Conservation (phyloP, 305 asterid genomes). For the Fraxinus xanthoxyloides region DNA sequence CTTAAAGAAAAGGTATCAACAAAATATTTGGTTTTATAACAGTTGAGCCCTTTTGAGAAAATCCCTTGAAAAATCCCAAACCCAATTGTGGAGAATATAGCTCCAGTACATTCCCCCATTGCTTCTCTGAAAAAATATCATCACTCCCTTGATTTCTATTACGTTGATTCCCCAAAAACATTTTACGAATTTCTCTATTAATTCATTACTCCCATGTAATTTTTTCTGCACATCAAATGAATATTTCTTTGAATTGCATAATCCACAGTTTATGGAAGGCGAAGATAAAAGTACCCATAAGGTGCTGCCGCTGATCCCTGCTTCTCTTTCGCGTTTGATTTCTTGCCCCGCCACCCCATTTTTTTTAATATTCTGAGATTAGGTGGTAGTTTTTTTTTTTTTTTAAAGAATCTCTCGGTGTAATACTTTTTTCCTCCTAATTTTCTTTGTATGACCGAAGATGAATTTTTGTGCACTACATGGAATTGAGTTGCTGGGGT, state of each 20-base stretch:
- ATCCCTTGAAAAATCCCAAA: background rate
- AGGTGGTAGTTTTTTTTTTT: background rate
- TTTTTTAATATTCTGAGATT: background rate
- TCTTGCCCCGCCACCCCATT: too few species aligned
- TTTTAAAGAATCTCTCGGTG: background rate
- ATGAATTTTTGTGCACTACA: background rate
- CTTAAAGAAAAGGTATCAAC: background rate
- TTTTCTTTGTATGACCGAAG: background rate
- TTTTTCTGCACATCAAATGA: slow-evolving; percentile 24
- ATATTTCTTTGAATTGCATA: slow-evolving; percentile 20
- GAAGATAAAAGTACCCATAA: slow-evolving; percentile 17
- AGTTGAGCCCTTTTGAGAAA: background rate
- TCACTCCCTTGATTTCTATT: background rate
- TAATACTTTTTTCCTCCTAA: background rate
- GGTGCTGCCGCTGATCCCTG: slow-evolving; percentile 9
- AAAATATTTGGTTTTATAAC: background rate
- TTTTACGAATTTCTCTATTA: background rate
- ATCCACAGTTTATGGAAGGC: slow-evolving; percentile 29
- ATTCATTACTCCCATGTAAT: background rate
- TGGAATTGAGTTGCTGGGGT: background rate
- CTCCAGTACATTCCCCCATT: slow-evolving; percentile 17
- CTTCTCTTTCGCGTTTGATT: background rate
- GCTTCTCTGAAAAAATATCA: background rate
- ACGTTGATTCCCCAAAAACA: background rate
- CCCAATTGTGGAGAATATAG: slow-evolving; percentile 21